A percentile compares a stretch with the other conserved stretches of the same genome.
These are phyloP conservation scores for Polygonum maritimum DNA, from an alignment of 148 eudicot genomes.

Conservation along the genomic window DNA sequence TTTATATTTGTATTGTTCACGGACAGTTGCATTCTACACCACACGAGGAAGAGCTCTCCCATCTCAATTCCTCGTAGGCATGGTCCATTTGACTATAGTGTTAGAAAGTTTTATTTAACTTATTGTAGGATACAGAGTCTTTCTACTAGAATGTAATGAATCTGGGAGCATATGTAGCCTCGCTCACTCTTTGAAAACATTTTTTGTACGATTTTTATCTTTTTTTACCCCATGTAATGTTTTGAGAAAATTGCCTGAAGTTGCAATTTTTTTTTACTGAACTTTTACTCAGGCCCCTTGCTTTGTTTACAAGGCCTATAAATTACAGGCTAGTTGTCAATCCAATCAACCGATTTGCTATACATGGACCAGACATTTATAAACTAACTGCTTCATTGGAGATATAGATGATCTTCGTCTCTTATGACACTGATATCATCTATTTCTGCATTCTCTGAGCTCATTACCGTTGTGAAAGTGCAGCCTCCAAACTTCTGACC, in stretches of 20 bases:
- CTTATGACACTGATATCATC: constrained; percentile 36
- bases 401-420: constrained; percentile 54
- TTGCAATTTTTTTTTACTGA: neutral
- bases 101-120: neutral
- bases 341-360: neutral
- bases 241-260: constrained; percentile 7
- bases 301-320: constrained; percentile 4
- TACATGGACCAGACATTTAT: neutral
- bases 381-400: constrained; percentile 8
- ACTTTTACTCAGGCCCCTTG: constrained; percentile 2
- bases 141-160: constrained; percentile 4
- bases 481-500: constrained; percentile 56
- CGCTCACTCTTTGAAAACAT: constrained; percentile 1
- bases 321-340: neutral
- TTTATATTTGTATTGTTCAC: neutral
- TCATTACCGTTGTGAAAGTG: constrained; percentile 16
- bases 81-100: neutral
- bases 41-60: neutral
- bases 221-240: neutral
- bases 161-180: neutral
- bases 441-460: constrained; percentile 44
- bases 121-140: neutral
- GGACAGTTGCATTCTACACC: neutral
- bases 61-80: neutral
- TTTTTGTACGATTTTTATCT: neutral